phyloP scores from a whole-genome alignment of 2,329 filamentous ascomycete species.

The Fusarium continuum region DNA sequence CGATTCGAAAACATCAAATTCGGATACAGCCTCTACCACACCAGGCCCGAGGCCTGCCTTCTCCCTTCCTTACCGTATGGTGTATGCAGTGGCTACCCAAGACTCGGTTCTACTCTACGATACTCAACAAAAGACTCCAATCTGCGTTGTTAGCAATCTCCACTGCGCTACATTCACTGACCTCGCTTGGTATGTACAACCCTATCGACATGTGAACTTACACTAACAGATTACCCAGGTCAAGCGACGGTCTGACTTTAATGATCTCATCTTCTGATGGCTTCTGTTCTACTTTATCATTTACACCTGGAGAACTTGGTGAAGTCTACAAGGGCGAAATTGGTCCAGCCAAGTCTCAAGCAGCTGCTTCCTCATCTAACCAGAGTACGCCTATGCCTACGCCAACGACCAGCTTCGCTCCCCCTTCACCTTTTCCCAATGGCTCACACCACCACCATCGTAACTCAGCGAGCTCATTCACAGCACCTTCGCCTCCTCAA shows the following conservation, averaged over 20 bases:
- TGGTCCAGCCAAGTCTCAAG: conserved; percentile 57
- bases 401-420: conserved; percentile 70
- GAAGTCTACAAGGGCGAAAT: conserved; percentile 78
- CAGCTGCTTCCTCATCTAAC: conserved; percentile 59
- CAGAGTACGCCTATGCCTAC: conserved; percentile 77
- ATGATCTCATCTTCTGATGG: conserved; percentile 98
- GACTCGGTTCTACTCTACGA: conserved; percentile 96
- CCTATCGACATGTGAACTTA: not conserved
- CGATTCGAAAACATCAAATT: conserved; percentile 59
- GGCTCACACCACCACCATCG: conserved; percentile 64
- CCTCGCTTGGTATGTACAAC: conserved; percentile 78
- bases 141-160: conserved; percentile 95
- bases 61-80: conserved; percentile 87
- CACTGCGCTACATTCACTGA: conserved; percentile 99
- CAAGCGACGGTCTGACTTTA: conserved; percentile 65
- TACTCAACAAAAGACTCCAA: conserved; percentile 92
- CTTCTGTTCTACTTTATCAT: conserved; percentile 93
- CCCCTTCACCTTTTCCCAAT: conserved; percentile 65
- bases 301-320: conserved; percentile 84
- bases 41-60: conserved; percentile 77
- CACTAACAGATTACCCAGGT: conserved; percentile 52
- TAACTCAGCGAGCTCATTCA: conserved; percentile 65
- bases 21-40: conserved; percentile 58
- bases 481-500: conserved; percentile 64
- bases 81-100: conserved; percentile 97